A percentile compares a stretch with the other conserved stretches of the same genome.
Evolutionary conservation across 768 basidiomycete genomes (phyloP).

Genomic region (Russula sp.): DNA sequence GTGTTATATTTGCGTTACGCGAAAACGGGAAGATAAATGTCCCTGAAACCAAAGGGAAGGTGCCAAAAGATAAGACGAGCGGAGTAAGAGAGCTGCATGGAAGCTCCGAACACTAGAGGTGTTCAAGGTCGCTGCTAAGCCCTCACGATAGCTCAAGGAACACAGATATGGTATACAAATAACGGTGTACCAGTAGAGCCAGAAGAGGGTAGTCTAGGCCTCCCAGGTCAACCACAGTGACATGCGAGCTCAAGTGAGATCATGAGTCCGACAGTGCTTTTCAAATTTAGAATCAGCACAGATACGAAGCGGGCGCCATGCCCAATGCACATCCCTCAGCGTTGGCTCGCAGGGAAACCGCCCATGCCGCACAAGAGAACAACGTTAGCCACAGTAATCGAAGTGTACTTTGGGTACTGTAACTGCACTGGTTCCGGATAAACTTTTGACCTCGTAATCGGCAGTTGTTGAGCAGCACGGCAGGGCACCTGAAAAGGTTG

Average conservation of each 20-base stretch:
- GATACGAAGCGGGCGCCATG: too few relatives aligned
- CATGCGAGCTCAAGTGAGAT: too few relatives aligned
- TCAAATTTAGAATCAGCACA: too few relatives aligned
- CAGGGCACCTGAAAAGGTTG: too few relatives aligned
- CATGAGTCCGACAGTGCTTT: neutral
- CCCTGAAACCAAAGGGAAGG: neutral
- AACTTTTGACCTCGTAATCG: neutral
- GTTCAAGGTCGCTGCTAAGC: neutral
- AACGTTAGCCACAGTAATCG: neutral
- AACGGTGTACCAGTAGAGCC: neutral
- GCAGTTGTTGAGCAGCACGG: too few relatives aligned
- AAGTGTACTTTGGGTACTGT: neutral
- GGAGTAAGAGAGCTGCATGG: neutral
- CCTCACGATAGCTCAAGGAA: neutral
- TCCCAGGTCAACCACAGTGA: neutral
- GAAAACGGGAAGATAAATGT: neutral
- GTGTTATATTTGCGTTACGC: neutral
- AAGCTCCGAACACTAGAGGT: neutral
- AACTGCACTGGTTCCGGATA: neutral
- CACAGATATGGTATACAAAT: neutral
- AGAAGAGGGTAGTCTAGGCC: neutral
- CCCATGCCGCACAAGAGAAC: neutral
- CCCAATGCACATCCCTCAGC: neutral
- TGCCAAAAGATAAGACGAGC: neutral
- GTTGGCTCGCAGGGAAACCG: neutral